These are phyloP conservation scores for Melocanna baccifera DNA, from an alignment of 176 grass and related monocot genomes.

Conservation along the genomic window DNA sequence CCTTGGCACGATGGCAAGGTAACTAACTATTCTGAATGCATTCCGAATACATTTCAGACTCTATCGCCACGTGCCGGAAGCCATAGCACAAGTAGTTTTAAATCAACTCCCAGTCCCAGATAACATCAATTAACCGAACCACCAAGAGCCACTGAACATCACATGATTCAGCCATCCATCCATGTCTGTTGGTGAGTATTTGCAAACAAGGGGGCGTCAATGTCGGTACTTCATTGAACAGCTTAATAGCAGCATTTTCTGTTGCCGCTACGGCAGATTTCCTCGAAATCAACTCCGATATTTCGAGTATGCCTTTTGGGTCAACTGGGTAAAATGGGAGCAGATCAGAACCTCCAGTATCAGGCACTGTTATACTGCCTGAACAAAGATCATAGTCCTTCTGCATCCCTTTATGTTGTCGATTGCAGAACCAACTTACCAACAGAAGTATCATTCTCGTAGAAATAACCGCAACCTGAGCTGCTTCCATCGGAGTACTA, in stretches of 20 bases:
- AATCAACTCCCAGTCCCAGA: neutral
- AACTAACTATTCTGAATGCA: constrained; percentile 9
- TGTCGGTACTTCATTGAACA: neutral
- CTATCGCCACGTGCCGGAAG: neutral
- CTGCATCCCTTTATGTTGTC: neutral
- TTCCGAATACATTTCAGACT: constrained; percentile 16
- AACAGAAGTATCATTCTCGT: constrained; percentile 15
- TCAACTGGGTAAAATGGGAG: constrained; percentile 27
- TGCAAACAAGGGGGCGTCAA: neutral
- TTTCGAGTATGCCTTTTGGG: neutral
- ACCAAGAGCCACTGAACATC: neutral
- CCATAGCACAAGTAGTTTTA: neutral
- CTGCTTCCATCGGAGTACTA: neutral
- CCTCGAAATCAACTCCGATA: neutral
- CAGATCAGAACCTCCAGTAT: constrained; percentile 24
- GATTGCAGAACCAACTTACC: constrained; percentile 31
- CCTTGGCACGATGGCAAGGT: neutral
- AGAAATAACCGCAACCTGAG: constrained; percentile 26
- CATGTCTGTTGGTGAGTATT: neutral
- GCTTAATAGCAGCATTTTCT: constrained; percentile 4
- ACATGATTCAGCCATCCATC: constrained; percentile 18
- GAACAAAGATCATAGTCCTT: constrained; percentile 31
- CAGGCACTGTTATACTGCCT: constrained; percentile 38
- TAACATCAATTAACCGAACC: neutral
- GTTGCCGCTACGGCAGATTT: neutral